Conservation (phyloP, 2,329 filamentous ascomycete genomes). For the Achaetomium macrosporum region DNA sequence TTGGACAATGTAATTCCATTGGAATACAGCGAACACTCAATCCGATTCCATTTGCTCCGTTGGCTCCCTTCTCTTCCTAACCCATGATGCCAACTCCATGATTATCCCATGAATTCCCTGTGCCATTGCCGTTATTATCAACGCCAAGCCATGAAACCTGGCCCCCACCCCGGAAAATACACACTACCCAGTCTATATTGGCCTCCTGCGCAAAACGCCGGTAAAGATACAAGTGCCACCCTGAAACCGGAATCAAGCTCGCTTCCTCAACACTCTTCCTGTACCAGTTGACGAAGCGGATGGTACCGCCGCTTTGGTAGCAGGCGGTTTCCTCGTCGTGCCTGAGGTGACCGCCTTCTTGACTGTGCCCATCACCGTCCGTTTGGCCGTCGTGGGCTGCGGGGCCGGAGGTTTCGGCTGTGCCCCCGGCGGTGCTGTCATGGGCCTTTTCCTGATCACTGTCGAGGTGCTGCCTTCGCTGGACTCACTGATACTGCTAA, state of each 20-base stretch:
- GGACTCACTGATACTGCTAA: slow-evolving; percentile 56
- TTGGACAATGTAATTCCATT: neutral
- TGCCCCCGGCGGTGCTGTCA: slow-evolving; percentile 32
- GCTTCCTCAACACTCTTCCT: slow-evolving; percentile 51
- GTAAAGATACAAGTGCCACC: neutral
- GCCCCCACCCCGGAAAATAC: too few species aligned
- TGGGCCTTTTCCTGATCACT: slow-evolving; percentile 51
- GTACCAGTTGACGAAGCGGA: slow-evolving; percentile 27
- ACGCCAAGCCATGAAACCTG: too few species aligned
- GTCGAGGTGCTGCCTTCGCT: slow-evolving; percentile 61
- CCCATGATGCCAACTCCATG: too few species aligned
- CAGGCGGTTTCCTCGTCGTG: slow-evolving; percentile 44
- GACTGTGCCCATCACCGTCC: slow-evolving; percentile 49
- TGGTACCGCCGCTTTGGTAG: slow-evolving; percentile 30
- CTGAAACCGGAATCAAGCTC: slow-evolving; percentile 27
- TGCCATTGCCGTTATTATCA: too few species aligned
- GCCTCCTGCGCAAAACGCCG: too few species aligned
- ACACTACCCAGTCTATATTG: too few species aligned
- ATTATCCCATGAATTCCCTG: too few species aligned
- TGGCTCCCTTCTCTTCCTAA: too few species aligned
- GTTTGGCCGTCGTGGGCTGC: slow-evolving; percentile 39
- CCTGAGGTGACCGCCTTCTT: slow-evolving; percentile 46
- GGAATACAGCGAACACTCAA: neutral
- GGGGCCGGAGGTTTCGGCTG: slow-evolving; percentile 29
- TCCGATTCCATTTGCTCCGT: too few species aligned